Conservation (phyloP, 352 stramenopile genomes). For the Globisporangium polare region DNA sequence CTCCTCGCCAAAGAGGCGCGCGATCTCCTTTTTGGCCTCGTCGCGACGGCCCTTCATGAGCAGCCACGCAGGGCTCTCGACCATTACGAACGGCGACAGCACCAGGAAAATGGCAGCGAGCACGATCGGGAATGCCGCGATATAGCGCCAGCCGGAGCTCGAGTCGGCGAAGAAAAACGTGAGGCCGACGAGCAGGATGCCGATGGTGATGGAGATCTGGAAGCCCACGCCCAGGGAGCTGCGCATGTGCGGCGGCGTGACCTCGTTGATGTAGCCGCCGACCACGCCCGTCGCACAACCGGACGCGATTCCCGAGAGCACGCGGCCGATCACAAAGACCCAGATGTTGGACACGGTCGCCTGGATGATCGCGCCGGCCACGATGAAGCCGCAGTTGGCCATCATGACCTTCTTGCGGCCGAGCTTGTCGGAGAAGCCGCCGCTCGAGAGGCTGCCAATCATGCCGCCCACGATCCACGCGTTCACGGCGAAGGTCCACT, state of each 20-base stretch:
- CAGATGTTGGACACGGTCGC: conserved; percentile 23
- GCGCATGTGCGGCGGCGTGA: conserved; percentile 36
- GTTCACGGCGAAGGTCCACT: conserved; percentile 39
- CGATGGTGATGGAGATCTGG: conserved; percentile 44
- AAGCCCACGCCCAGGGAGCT: conserved; percentile 27
- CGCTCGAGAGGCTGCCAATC: conserved; percentile 29
- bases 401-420: conserved; percentile 28
- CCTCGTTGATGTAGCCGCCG: conserved; percentile 43
- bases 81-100: conserved; percentile 27
- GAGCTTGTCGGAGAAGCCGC: conserved; percentile 28
- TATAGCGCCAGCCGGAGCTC: conserved; percentile 36
- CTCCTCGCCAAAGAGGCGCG: conserved; percentile 25
- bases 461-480: conserved; percentile 40
- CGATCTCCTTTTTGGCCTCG: conserved; percentile 24
- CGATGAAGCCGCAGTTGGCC: conserved; percentile 33
- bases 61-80: conserved; percentile 37
- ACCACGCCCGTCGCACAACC: conserved; percentile 28
- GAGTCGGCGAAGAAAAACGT: conserved; percentile 59
- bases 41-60: conserved; percentile 27
- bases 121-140: conserved; percentile 32
- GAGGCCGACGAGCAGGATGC: conserved; percentile 38
- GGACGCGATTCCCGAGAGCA: conserved; percentile 35
- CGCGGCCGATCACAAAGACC: conserved; percentile 31
- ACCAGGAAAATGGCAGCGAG: conserved; percentile 24
- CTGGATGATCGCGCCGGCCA: conserved; percentile 28